Percentiles rank a stretch among this genome's conserved stretches.
Evolutionary conservation across 208 protist genomes (phyloP).

Genomic region (Angomonas deanei): DNA sequence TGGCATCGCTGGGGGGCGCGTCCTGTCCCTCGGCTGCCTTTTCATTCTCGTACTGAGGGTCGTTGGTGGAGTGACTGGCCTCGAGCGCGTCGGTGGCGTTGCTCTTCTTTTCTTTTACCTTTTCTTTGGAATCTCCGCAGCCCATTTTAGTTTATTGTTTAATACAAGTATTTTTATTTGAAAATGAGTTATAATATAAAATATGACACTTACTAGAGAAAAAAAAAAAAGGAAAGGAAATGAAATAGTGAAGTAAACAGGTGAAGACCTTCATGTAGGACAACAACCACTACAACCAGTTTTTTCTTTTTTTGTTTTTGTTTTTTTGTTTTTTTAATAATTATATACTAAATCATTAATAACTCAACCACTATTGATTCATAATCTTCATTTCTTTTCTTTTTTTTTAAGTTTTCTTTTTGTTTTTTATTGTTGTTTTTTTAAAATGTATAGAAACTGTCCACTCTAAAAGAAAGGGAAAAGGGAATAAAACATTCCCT

Average conservation of each 20-base stretch:
- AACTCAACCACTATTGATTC: background rate
- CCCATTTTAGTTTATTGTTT: no score
- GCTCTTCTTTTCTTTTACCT: constrained; percentile 9
- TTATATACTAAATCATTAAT: background rate
- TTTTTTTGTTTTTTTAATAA: no score
- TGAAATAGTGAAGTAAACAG: constrained; percentile 4
- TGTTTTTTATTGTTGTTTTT: no score
- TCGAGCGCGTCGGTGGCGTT: background rate
- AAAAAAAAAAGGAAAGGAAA: constrained; percentile 6
- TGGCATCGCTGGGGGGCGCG: background rate
- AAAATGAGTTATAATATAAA: background rate
- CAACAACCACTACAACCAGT: no score
- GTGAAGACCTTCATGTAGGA: no score
- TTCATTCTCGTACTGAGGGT: background rate
- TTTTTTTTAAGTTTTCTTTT: background rate
- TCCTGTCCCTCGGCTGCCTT: background rate
- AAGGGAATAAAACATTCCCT: no score
- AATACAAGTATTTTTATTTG: background rate
- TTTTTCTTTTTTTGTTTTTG: no score
- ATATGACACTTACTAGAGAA: background rate
- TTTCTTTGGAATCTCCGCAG: constrained; percentile 9
- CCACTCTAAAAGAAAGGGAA: no score
- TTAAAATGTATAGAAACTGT: no score
- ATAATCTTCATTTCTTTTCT: background rate
- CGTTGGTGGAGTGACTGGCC: background rate